A percentile compares a stretch with the other conserved stretches of the same genome.
Evolutionary conservation across 2,329 filamentous ascomycete species (phyloP).

Genomic region (Phoma sp.): DNA sequence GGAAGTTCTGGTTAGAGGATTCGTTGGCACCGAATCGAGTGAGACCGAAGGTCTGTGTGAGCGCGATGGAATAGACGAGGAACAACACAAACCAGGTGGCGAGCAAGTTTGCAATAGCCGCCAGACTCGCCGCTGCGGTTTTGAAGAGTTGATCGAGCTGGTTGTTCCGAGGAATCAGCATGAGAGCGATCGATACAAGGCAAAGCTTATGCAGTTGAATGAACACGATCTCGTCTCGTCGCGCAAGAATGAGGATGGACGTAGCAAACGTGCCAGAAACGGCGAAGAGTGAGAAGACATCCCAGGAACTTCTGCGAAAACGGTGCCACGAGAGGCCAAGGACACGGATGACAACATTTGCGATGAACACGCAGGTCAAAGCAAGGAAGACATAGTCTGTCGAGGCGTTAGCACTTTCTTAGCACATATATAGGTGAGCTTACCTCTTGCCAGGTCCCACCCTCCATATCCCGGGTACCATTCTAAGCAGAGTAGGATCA

Average conservation of each 20-base stretch:
- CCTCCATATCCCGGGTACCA: constrained; percentile 75
- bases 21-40: constrained; percentile 82
- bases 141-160: constrained; percentile 98
- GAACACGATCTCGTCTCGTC: constrained; percentile 65
- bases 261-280: constrained; percentile 83
- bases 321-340: constrained; percentile 89
- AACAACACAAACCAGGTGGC: constrained; percentile 98
- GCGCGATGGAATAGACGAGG: constrained; percentile 91
- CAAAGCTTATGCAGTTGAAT: constrained; percentile 91
- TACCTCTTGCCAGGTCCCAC: constrained; percentile 73
- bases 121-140: constrained; percentile 91
- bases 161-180: constrained; percentile 95
- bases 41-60: constrained; percentile 94
- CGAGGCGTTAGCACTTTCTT: constrained; percentile 26
- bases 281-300: constrained; percentile 82
- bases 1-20: constrained; percentile 84
- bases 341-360: constrained; percentile 83
- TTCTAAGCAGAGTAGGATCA: constrained; percentile 83
- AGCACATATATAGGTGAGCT: constrained; percentile 6
- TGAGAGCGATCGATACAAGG: constrained; percentile 83
- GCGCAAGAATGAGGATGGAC: constrained; percentile 74
- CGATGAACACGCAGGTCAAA: constrained; percentile 82
- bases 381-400: constrained; percentile 76
- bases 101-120: constrained; percentile 86
- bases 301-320: constrained; percentile 93